Base-by-base conservation (phyloP, 495 filamentous ascomycete species). In the Chaetomium tenue region DNA sequence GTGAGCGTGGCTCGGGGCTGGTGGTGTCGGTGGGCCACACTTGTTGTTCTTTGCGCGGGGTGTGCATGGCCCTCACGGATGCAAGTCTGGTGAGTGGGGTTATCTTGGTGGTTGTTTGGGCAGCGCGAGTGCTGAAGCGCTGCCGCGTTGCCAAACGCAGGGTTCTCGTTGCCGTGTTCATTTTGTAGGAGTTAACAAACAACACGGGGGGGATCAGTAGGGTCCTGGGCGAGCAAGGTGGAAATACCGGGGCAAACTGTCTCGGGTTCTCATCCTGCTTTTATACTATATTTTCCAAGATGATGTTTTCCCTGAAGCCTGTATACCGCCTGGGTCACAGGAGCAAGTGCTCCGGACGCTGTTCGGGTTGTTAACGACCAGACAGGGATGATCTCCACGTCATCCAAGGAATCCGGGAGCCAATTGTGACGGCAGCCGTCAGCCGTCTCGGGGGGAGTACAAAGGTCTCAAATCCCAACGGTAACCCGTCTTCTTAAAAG, bases 141-240 rank as follows among this genome's bases (percentile, higher is more conserved):
- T 55, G 50, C n/a, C 63, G 48, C n/a, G 63, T 20, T 3, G 58
- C 26, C 1, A 47, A 48, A 39, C 56, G 63, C 20, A 54, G 37
- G 16, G 57, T n/a, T 23, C 25, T 26, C 6, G 63, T 54, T 33
- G 63, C 20, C 8, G 57, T 5, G 37, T 65, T 60, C 63, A 65
- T 65, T 16, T 28, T 60, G 3, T 12, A n/a, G 18, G 40, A 5
- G 26, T n/a, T 22, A 18, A 15, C 5, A 11, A 6, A 6, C 9
- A 37, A 37, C 33, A 37, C 8, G 8, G 8, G 33, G 33, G 33
- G 33, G 33, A 33, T 9, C 33, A 37, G 26, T 7, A 22, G 2
- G 28, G 52, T 30, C 26, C 2, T 13, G 7, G 11, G 52, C 1
- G 15, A 55, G 11, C 5, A 47, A n/a, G 1, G 6, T 15, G 13